A percentile compares a stretch with the other conserved stretches of the same genome.
Conservation (phyloP, 2,329 filamentous ascomycete species). For the Monilinia laxa region DNA sequence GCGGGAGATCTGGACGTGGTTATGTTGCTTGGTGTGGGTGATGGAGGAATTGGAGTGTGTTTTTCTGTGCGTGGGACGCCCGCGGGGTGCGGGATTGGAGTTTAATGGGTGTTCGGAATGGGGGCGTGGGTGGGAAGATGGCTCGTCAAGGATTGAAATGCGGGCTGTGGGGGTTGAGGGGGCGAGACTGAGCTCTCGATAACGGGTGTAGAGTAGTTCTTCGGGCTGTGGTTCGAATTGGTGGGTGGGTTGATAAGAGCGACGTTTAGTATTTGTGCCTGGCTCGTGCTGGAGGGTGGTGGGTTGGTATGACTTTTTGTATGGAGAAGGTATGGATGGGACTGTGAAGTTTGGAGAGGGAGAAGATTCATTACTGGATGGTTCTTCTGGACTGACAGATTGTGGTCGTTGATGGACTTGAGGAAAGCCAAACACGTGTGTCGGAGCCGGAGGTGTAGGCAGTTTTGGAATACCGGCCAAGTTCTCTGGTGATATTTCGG, state of each 20-base stretch:
- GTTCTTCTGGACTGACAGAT: background rate
- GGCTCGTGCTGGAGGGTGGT: background rate
- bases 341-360: background rate
- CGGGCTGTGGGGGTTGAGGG: background rate
- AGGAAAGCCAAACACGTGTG: conserved; percentile 6
- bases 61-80: background rate
- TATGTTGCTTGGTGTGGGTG: background rate
- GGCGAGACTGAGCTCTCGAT: background rate
- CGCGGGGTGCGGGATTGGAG: too few relatives aligned
- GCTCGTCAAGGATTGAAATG: too few relatives aligned
- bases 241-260: background rate
- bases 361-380: background rate
- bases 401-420: background rate
- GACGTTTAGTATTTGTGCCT: background rate
- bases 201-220: background rate
- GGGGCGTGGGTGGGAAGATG: too few relatives aligned
- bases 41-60: background rate
- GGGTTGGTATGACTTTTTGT: conserved; percentile 6
- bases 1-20: conserved; percentile 2
- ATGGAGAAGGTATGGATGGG: background rate
- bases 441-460: conserved; percentile 1
- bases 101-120: too few relatives aligned
- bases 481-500: conserved; percentile 6
- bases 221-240: background rate
- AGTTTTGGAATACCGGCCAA: background rate